Evolutionary conservation across 805 yeast species (phyloP).

Genomic region (Candida odintsovae): DNA sequence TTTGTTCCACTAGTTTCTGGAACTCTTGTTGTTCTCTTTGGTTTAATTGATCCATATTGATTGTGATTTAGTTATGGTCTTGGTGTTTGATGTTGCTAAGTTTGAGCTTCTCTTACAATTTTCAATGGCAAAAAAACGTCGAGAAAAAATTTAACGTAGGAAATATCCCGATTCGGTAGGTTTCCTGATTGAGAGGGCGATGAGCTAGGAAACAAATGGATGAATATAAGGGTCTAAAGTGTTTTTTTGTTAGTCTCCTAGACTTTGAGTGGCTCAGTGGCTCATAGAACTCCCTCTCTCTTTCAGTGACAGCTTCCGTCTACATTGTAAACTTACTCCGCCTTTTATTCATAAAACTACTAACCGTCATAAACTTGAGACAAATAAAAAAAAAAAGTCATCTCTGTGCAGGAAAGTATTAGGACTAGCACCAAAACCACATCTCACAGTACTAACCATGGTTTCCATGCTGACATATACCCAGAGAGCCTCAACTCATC

Average conservation of each 20-base stretch:
- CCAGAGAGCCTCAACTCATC: constrained; percentile 63
- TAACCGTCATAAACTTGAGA: too few species aligned
- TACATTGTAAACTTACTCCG: too few species aligned
- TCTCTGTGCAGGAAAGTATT: too few species aligned
- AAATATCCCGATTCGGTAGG: background rate
- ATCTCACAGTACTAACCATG: constrained; percentile 4
- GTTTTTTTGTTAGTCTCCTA: too few species aligned
- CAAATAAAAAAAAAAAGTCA: too few species aligned
- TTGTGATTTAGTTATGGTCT: background rate
- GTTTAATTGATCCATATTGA: constrained; percentile 87
- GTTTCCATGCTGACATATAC: constrained; percentile 42
- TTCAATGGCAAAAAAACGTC: constrained; percentile 2
- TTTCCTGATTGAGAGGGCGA: background rate
- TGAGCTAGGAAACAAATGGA: background rate
- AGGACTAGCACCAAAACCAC: too few species aligned
- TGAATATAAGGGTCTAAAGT: background rate
- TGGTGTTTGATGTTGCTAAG: background rate
- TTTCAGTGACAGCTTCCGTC: too few species aligned
- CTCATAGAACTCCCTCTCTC: too few species aligned
- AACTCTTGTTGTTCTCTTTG: constrained; percentile 95
- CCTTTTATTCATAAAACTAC: too few species aligned
- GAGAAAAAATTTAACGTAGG: background rate
- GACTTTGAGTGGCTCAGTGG: too few species aligned
- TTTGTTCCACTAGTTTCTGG: constrained; percentile 91
- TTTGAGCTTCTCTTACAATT: constrained; percentile 1